Conservation (phyloP, 164 flowering plant species). For the Vitis rupestris region DNA sequence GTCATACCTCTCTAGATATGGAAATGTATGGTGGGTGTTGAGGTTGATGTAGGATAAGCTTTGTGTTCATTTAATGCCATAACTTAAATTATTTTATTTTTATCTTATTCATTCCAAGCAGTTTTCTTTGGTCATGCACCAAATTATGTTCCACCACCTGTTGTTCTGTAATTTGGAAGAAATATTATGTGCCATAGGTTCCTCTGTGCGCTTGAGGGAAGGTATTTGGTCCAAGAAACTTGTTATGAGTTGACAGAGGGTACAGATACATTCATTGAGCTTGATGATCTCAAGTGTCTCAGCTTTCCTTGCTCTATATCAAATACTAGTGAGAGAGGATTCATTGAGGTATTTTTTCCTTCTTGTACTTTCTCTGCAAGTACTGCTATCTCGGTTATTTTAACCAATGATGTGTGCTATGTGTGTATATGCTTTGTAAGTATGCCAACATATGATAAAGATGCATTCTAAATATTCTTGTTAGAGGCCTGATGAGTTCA, state of each 20-base stretch:
- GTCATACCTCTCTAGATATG: conserved; percentile 7
- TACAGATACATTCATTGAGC: conserved; percentile 29
- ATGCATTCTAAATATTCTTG: too few species aligned
- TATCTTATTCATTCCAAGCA: background rate
- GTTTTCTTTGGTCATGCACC: background rate
- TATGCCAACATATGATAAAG: too few species aligned
- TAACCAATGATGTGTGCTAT: too few species aligned
- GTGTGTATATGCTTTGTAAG: too few species aligned
- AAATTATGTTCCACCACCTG: background rate
- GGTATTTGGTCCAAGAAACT: conserved; percentile 54
- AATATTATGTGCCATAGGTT: conserved; percentile 38
- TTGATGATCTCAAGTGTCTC: conserved; percentile 47
- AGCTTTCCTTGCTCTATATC: conserved; percentile 63
- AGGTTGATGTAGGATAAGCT: conserved; percentile 16
- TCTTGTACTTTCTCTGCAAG: background rate
- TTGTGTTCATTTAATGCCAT: conserved; percentile 6
- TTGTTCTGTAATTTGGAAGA: background rate
- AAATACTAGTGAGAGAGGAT: conserved; percentile 66
- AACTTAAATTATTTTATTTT: background rate
- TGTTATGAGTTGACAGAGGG: conserved; percentile 36
- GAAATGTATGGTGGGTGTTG: conserved; percentile 12
- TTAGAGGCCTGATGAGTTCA: too few species aligned
- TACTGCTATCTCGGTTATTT: background rate
- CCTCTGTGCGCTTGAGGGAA: conserved; percentile 72
- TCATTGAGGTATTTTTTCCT: conserved; percentile 55